Conservation (phyloP, 2,329 filamentous ascomycete genomes). For the Fusarium sp. region DNA sequence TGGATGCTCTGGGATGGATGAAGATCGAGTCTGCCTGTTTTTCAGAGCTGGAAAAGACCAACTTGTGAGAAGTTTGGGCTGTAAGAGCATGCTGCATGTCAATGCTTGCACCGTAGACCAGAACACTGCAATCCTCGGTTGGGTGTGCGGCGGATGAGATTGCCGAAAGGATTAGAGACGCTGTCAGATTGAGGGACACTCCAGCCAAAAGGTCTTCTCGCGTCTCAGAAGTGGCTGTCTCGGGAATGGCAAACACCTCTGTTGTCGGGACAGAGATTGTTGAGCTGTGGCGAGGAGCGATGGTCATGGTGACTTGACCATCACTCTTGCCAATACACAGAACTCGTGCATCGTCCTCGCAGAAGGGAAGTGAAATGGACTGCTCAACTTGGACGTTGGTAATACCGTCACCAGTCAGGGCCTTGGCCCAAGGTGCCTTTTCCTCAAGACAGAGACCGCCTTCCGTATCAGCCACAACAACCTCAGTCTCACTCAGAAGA, state of each 20-base stretch:
- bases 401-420: neutral
- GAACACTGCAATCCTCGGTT: neutral
- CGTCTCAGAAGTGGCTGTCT: rapidly evolving
- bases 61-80: neutral
- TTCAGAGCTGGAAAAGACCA: neutral
- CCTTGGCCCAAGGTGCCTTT: neutral
- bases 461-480: neutral
- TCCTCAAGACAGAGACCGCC: neutral
- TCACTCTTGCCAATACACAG: neutral
- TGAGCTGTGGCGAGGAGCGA: neutral
- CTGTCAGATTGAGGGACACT: neutral
- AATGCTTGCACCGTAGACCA: neutral
- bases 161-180: neutral
- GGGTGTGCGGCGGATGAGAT: neutral
- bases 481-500: neutral
- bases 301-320: neutral
- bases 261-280: neutral
- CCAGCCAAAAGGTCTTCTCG: neutral
- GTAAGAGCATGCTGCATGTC: neutral
- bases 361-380: neutral
- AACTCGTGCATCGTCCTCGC: neutral
- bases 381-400: neutral
- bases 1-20: neutral
- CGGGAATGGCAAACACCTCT: rapidly evolving
- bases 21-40: neutral